These are phyloP conservation scores for Cenchrus purpureus DNA, from an alignment of 176 grass and related monocot species.

Conservation along the genomic window DNA sequence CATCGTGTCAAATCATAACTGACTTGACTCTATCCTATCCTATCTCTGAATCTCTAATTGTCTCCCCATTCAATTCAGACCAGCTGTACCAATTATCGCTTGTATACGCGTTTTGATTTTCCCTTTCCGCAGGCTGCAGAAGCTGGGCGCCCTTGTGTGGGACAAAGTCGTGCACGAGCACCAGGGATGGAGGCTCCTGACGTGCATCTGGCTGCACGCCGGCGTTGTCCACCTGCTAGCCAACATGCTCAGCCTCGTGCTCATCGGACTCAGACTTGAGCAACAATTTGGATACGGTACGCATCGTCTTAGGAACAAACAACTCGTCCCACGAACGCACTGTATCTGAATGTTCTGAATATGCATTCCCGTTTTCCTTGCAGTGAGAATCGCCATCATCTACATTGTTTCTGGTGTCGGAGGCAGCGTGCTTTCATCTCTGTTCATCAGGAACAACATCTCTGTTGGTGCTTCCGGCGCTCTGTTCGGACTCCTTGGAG, in stretches of 20 bases:
- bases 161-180: conserved; percentile 71
- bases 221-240: conserved; percentile 84
- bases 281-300: conserved; percentile 78
- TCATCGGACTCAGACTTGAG: conserved; percentile 91
- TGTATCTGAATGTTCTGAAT: conserved; percentile 13
- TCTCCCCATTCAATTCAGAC: background rate
- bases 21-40: background rate
- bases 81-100: background rate
- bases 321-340: too few species aligned
- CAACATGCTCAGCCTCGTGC: conserved; percentile 92
- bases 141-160: conserved; percentile 83
- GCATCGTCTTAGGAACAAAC: too few species aligned
- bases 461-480: conserved; percentile 91
- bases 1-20: background rate
- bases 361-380: conserved; percentile 15
- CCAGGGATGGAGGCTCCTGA: conserved; percentile 80
- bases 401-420: conserved; percentile 87
- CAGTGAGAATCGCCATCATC: conserved; percentile 72
- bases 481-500: conserved; percentile 89
- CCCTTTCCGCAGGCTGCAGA: conserved; percentile 66
- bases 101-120: background rate
- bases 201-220: conserved; percentile 96
- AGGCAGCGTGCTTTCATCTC: conserved; percentile 76
- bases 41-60: background rate
- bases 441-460: conserved; percentile 90